A percentile compares a stretch with the other conserved stretches of the same genome.
Conservation (phyloP, 495 filamentous ascomycete species). For the Ascodesmis nigricans region DNA sequence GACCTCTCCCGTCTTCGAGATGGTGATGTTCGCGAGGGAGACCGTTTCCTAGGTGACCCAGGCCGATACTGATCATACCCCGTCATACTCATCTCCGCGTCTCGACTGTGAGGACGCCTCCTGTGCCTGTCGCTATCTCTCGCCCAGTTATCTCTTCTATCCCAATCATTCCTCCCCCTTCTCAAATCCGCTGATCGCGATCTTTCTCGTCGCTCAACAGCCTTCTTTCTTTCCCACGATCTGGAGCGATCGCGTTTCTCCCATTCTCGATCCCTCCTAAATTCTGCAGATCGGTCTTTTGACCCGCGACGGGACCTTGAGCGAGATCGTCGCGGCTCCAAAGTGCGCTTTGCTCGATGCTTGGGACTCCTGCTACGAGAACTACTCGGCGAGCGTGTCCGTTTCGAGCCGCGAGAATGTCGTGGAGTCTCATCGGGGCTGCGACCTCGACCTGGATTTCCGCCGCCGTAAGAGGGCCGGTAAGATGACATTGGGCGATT, state of each 20-base stretch:
- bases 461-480: not conserved
- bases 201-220: no score
- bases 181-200: no score
- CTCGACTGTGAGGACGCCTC: no score
- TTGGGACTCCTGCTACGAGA: not conserved
- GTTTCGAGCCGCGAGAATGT: no score
- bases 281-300: not conserved
- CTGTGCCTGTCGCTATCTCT: not conserved
- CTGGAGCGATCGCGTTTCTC: not conserved
- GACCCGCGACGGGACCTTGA: not conserved
- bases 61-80: no score
- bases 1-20: no score
- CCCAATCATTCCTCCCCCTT: no score
- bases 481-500: no score
- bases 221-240: not conserved
- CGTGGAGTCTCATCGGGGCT: no score
- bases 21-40: no score
- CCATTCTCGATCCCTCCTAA: not conserved
- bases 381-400: not conserved
- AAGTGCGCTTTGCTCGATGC: not conserved
- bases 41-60: no score
- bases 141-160: no score
- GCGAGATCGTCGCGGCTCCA: not conserved
- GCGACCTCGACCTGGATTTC: not conserved
- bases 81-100: not conserved